Evolutionary conservation across 192 early-diverging fungal species (phyloP), one percentile per base, ranked within the genome.

Genomic region (Coemansia erecta): DNA sequence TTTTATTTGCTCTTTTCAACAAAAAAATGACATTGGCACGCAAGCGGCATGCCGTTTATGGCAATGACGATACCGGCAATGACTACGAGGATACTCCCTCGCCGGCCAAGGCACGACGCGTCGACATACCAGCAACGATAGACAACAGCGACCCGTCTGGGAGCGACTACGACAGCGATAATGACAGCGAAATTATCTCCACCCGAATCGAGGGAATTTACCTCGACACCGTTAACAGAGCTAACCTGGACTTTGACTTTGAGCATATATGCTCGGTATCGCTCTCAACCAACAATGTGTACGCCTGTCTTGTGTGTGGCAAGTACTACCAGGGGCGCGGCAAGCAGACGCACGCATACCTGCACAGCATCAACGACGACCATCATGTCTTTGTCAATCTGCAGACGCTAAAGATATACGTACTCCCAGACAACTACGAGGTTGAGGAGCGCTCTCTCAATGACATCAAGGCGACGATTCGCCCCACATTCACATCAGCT

Each of bases 371-470:
- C 41, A 87, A 97, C 66, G 89, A 94, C 53, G 86, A 92, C 74
- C 96, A 98, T 63, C 94, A 97, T 63, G 93, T 98, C 3, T 97
- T 93, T 69, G 92, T 97, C 61, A 93, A 98, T 63, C 71, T 98
- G 40, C 71, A 85, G 19, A 92, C 93, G 0, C 84, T 91, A 28
- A 89, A 85, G 63, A 87, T 89, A 0, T 98, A 96, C 60, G 86
- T 96, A 13, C 77, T 98, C 37, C 97, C 97, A 3, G 97, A 98
- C 56, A 88, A 86, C 14, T 97, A 97, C 73, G 90, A 97, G 73
- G 92, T 94, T 0, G 82, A 73, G 1, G 88, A 95, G 68, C 70
- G 86, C 12, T 94, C 94, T 4, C 70, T 98, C 28, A 84, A 90
- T 63, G 96, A 98, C 58, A 97, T 98, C 70, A 94, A 93, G 73